Evolutionary conservation across 805 yeast species (phyloP), one percentile per base, ranked within the genome.

Genomic region (Candida lessepsii): DNA sequence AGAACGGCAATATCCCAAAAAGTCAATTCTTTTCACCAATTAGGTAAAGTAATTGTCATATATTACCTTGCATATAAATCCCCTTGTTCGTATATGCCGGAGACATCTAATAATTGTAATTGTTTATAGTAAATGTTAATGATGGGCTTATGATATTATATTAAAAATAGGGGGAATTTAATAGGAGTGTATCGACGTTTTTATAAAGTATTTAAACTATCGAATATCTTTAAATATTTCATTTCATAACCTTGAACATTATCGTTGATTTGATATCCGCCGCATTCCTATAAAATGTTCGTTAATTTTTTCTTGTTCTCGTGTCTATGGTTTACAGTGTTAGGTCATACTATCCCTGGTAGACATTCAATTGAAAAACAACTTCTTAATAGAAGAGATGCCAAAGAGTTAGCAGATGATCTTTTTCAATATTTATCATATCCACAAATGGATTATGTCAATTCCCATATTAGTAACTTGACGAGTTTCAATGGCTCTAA

Each of bases 361-460:
- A 33, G 32, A 28, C 9, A 11, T 4, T 40, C 44, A 6, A 47
- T 47, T 34, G 29, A 40, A 20, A 40, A 41, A 13, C 51, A 47
- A 34, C 19, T 47, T 17, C 13, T 39, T 15, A 35, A 29, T 16
- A 45, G 42, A 25, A 35, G 51, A 47, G 48, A 42, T 27, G 51
- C 48, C 11, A 25, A 41, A 16, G 54, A 54, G 29, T 51, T 52
- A 20, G 50, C 65, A 11, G 65, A 63, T 33, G 34, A 41, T n/a
- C 48, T 65, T 5, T 59, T 52, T 42, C 47, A 45, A 4, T 48
- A 51, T 18, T 56, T 67, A 34, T 39, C 53, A 9, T 47, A 39
- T 13, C 34, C 47, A 5, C 66, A 65, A 21, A 44, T 41, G 9
- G 68, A 66, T 39, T 66, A 53, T 41, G 52, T 67, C 34, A 48